Base-by-base conservation (phyloP, 495 filamentous ascomycete species). In the Hypomontagnella submonticulosa region DNA sequence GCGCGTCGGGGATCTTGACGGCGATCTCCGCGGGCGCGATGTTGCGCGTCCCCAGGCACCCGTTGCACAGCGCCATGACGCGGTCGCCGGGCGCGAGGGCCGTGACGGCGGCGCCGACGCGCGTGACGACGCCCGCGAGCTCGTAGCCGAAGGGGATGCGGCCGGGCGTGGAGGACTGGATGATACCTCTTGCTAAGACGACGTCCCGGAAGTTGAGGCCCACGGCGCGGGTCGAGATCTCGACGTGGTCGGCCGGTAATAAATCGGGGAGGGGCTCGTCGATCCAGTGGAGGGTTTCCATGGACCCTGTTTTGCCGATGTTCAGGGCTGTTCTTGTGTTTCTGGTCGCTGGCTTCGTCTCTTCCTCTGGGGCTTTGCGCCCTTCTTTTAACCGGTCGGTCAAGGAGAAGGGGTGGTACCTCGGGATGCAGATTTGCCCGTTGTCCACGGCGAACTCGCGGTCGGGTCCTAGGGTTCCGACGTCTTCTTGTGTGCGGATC, bases 151-250 rank as follows among this genome's bases (percentile, higher is more conserved):
- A 71, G 1, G 66, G 61, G 33, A 76, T 66, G 42, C 59, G 56
- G 3, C 53, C 62, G 15, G 57, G 53, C 3, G 71, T 64, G 10
- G 32, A 13, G 4, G 49, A 44, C 18, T 61, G 42, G 0, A 80
- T 55, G 5, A 77, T 65, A 0, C 74, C 77, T 38, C 77, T 71
- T 0, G 73, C 65, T 0, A 67, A 46, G 4, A 76, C 71, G 36
- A 79, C 71, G 36, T 78, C 69, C 9, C 77, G 63, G 60, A 80
- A 79, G 71, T 86, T 71, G 12, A 77, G 58, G 0, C 68, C 61
- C 11, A 67, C 73, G 33, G 79, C 79, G 4, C 59, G 18, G 6
- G 83, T 71, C 36, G 83, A 79, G 9, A 84, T 72, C 23, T 80
- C 76, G 15, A 75, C 73, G 6, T 72, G 70, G 8, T 43, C 63